Evolutionary conservation across 495 filamentous ascomycete genomes (phyloP).

Genomic region (Parachaetomium inaequale): DNA sequence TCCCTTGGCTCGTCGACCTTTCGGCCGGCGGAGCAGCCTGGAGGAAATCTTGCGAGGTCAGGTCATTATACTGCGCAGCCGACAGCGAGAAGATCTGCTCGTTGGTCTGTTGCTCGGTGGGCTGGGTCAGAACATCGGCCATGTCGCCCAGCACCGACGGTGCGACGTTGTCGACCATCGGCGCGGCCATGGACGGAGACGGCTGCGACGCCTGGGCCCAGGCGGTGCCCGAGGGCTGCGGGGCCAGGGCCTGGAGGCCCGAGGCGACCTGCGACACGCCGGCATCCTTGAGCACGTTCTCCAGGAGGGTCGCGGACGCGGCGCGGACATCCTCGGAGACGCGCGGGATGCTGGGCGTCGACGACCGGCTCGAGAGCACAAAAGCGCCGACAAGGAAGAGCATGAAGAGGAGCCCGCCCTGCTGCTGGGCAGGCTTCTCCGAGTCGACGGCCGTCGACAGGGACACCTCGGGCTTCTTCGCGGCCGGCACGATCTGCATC

Average conservation of each 20-base stretch:
- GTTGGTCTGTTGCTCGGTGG: conserved; percentile 80
- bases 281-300: conserved; percentile 81
- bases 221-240: conserved; percentile 49
- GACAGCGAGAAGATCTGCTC: conserved; percentile 86
- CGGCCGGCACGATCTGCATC: conserved; percentile 48
- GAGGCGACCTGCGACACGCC: conserved; percentile 53
- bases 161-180: conserved; percentile 51
- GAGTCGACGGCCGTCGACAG: conserved; percentile 45
- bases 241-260: conserved; percentile 46
- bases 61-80: conserved; percentile 81
- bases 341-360: conserved; percentile 66
- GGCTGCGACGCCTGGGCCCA: conserved; percentile 38
- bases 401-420: conserved; percentile 67
- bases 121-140: conserved; percentile 66
- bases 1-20: conserved; percentile 50
- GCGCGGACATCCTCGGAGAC: conserved; percentile 91
- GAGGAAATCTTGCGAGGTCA: conserved; percentile 68
- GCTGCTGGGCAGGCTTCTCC: conserved; percentile 61
- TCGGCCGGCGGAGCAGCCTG: conserved; percentile 42
- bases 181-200: conserved; percentile 51
- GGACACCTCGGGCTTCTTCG: conserved; percentile 51
- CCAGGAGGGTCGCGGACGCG: conserved; percentile 84
- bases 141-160: conserved; percentile 70
- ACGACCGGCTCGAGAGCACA: conserved; percentile 78
- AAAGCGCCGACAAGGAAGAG: conserved; percentile 96